Base-by-base conservation (phyloP, 2,329 filamentous ascomycete genomes). In the Alternaria sp. region DNA sequence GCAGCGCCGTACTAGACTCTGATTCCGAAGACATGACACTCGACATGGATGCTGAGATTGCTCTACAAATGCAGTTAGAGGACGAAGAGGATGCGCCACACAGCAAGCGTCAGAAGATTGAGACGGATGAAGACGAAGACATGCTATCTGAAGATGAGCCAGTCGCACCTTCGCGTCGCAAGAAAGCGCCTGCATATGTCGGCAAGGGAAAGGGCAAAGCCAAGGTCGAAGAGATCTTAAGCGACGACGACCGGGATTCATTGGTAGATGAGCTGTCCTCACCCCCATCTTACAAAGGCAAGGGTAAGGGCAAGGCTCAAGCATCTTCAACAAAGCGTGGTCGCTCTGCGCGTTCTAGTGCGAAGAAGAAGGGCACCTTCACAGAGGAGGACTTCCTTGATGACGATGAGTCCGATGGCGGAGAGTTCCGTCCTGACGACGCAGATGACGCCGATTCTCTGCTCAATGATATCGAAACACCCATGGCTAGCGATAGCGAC, bases 51-150 rank as follows among this genome's bases (percentile, higher is more conserved):
- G 85, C 83, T 12, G 80, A 83, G 46, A 74, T 91, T 39, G 88
- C 88, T 34, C 78, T 82, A 44, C 78, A 79, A 42, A 78, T 91
- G 52, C 88, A 90, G 68, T 79, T 85, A 30, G 81, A 87, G 65
- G 75, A 78, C 62, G 86, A 87, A 48, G 65, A 72, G 64, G 85
- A 85, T 54, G 74, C 76, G 11, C 66, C 72, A 9, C 70, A 62
- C 11, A 61, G 59, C 6, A 81, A 82, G 68, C 80, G 79, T 62
- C 75, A 63, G 42, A 80, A 78, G 66, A 55, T 66, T 28, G 59
- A 57, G 32, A 49, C 65, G 24, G 44, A 58, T 42, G 59, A 79
- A 22, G 70, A 75, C 3, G 76, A 78, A n/a, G 76, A 78, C 1
- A 77, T 80, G 53, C 44, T 39, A 32, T 52, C 55, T 24, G 54